These are phyloP conservation scores for Pulveroboletus sp. DNA, from an alignment of 768 basidiomycete genomes.

Conservation along the genomic window DNA sequence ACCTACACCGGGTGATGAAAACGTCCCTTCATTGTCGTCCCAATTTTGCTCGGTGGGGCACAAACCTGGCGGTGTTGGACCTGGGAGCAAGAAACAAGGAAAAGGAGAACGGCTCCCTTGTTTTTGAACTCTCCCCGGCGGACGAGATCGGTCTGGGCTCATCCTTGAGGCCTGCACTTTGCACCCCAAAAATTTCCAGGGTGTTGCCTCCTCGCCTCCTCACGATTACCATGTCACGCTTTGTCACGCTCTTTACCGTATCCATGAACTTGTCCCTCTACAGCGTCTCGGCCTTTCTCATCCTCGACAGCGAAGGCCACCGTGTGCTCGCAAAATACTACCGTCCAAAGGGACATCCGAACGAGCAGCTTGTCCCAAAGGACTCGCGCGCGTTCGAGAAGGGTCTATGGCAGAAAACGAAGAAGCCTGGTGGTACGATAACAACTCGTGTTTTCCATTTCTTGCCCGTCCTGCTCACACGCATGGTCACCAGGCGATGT, in stretches of 20 bases:
- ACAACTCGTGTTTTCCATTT: slow-evolving; percentile 17
- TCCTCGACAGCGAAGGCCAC: slow-evolving; percentile 94
- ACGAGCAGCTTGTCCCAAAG: slow-evolving; percentile 51
- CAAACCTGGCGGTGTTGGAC: too few species aligned
- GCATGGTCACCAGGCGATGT: slow-evolving; percentile 67
- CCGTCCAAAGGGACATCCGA: slow-evolving; percentile 54
- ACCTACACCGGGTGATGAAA: slow-evolving; percentile 55
- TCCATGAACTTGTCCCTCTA: slow-evolving; percentile 82
- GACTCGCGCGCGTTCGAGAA: slow-evolving; percentile 97
- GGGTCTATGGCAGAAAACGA: slow-evolving; percentile 92
- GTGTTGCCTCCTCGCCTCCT: too few species aligned
- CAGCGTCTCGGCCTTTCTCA: slow-evolving; percentile 79
- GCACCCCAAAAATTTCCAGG: slow-evolving; percentile 14
- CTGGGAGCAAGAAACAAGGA: slow-evolving; percentile 43
- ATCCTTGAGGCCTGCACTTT: neutral
- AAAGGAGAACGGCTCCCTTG: slow-evolving; percentile 28
- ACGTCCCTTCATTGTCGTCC: slow-evolving; percentile 22
- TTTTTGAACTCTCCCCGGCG: slow-evolving; percentile 16
- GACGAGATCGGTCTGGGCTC: slow-evolving; percentile 14
- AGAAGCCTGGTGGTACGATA: slow-evolving; percentile 76
- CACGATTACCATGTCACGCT: too few species aligned
- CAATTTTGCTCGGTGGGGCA: too few species aligned
- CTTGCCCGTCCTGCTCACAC: neutral
- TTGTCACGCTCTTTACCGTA: slow-evolving; percentile 24
- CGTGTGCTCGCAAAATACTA: slow-evolving; percentile 97